Evolutionary conservation across 768 basidiomycete genomes (phyloP).

Genomic region (Kondoa subrosea): DNA sequence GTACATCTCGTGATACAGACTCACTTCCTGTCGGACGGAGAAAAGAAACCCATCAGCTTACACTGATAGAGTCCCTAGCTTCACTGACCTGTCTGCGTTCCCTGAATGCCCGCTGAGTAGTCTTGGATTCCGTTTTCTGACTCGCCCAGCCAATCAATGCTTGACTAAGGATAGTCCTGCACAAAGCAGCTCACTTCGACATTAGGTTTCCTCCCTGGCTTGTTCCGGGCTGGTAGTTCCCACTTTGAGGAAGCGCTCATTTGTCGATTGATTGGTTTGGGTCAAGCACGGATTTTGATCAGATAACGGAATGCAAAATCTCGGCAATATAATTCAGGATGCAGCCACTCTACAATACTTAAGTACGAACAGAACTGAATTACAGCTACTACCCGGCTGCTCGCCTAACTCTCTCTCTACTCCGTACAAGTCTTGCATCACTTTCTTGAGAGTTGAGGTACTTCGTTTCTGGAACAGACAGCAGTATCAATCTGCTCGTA

Average conservation of each 20-base stretch:
- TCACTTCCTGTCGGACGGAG: background rate
- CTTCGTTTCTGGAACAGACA: slow-evolving; percentile 10
- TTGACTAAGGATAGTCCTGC: background rate
- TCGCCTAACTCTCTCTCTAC: too few relatives aligned
- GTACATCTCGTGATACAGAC: background rate
- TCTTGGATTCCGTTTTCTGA: slow-evolving; percentile 6
- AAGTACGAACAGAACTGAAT: background rate
- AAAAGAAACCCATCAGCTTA: background rate
- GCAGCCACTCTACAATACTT: background rate
- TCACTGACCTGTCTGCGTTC: slow-evolving; percentile 18
- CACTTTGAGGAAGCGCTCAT: slow-evolving; percentile 2
- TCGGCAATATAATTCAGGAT: background rate
- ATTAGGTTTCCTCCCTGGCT: slow-evolving; percentile 16
- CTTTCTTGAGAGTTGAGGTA: slow-evolving; percentile 15
- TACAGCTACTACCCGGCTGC: too few relatives aligned
- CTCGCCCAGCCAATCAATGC: background rate
- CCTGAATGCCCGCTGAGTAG: slow-evolving; percentile 21
- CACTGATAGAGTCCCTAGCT: background rate
- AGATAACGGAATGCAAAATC: background rate
- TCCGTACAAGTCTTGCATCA: slow-evolving; percentile 14
- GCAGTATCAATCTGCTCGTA: slow-evolving; percentile 13
- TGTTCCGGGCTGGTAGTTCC: slow-evolving; percentile 17
- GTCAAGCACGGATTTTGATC: background rate
- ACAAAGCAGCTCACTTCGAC: background rate
- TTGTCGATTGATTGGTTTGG: background rate